Conservation (phyloP, 306 rosid species). For the Trifolium repens region DNA sequence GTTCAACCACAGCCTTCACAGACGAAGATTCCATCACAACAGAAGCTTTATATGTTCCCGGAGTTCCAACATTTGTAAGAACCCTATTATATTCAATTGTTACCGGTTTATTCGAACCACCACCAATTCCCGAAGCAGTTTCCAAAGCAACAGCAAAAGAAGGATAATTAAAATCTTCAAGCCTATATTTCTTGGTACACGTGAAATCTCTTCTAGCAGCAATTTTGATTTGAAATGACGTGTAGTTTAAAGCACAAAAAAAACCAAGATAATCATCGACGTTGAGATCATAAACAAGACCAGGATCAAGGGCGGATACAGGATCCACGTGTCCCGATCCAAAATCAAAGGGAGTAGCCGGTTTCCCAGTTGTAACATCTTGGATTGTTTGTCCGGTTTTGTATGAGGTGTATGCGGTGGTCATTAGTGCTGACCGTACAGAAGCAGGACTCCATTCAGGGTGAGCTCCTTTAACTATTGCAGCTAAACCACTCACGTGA, state of each 20-base stretch:
- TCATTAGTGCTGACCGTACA: slow-evolving; percentile 89
- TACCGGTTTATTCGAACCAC: slow-evolving; percentile 48
- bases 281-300: slow-evolving; percentile 77
- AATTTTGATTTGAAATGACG: slow-evolving; percentile 52
- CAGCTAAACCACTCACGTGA: slow-evolving; percentile 85
- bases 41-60: slow-evolving; percentile 65
- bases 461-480: slow-evolving; percentile 73
- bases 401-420: slow-evolving; percentile 72
- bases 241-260: slow-evolving; percentile 78
- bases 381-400: slow-evolving; percentile 55
- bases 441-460: slow-evolving; percentile 93
- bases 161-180: slow-evolving; percentile 81
- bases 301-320: slow-evolving; percentile 84
- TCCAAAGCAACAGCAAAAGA: slow-evolving; percentile 80
- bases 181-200: slow-evolving; percentile 62
- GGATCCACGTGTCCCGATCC: slow-evolving; percentile 95
- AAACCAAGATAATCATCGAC: slow-evolving; percentile 66
- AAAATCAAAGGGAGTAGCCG: slow-evolving; percentile 75
- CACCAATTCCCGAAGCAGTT: slow-evolving; percentile 70
- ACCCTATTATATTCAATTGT: slow-evolving; percentile 64
- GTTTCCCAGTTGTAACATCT: slow-evolving; percentile 63
- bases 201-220: slow-evolving; percentile 53
- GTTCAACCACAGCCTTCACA: slow-evolving; percentile 73
- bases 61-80: slow-evolving; percentile 78
- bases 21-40: slow-evolving; percentile 36